Conservation (phyloP, 306 rosid genomes). For the Trifolium fragiferum region DNA sequence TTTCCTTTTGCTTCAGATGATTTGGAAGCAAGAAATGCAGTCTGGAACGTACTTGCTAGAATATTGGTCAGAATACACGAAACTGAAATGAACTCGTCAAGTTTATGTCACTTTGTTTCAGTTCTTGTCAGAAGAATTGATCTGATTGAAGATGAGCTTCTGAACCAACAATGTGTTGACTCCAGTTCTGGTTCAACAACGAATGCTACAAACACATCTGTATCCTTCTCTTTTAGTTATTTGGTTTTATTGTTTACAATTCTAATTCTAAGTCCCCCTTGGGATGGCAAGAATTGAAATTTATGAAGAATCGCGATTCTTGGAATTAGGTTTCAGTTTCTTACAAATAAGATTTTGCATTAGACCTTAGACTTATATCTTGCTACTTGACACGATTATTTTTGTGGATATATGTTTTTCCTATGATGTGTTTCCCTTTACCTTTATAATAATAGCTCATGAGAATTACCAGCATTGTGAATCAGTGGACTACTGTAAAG, state of each 20-base stretch:
- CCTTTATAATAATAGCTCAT: constrained; percentile 56
- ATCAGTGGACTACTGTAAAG: constrained; percentile 67
- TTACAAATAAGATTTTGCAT: constrained; percentile 20
- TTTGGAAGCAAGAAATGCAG: constrained; percentile 81
- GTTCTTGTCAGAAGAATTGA: constrained; percentile 70
- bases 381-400: constrained; percentile 22
- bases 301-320: constrained; percentile 8
- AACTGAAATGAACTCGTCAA: constrained; percentile 64
- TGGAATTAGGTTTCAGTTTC: constrained; percentile 25
- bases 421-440: constrained; percentile 54
- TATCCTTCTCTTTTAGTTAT: constrained; percentile 63
- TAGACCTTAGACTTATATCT: constrained; percentile 8
- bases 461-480: constrained; percentile 70
- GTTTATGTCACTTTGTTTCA: constrained; percentile 55
- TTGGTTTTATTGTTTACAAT: constrained; percentile 34
- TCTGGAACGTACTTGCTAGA: constrained; percentile 79
- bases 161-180: constrained; percentile 53
- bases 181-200: constrained; percentile 45
- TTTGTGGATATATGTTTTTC: constrained; percentile 7
- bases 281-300: constrained; percentile 29
- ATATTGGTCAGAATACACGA: constrained; percentile 62
- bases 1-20: constrained; percentile 88
- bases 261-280: constrained; percentile 13
- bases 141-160: constrained; percentile 89
- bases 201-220: constrained; percentile 68